Conservation (phyloP, 129 eudicot species). For the Lactuca sativa region DNA sequence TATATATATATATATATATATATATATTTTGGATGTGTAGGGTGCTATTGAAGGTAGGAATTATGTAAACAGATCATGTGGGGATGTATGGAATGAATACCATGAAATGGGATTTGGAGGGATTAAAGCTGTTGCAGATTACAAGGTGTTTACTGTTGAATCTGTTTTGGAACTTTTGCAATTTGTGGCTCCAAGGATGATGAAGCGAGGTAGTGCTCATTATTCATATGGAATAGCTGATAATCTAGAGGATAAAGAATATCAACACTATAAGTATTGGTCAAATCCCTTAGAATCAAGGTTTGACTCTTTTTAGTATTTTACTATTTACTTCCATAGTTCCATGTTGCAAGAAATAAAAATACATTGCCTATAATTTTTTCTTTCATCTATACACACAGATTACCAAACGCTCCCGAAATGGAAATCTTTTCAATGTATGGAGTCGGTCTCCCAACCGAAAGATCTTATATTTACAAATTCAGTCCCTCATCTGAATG, state of each 20-base stretch:
- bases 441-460: slow-evolving; percentile 89
- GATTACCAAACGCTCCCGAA: slow-evolving; percentile 84
- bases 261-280: slow-evolving; percentile 73
- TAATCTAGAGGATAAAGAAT: slow-evolving; percentile 58
- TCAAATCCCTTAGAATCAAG: slow-evolving; percentile 84
- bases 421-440: slow-evolving; percentile 86
- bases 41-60: slow-evolving; percentile 66
- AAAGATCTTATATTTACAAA: slow-evolving; percentile 79
- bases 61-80: slow-evolving; percentile 62
- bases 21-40: slow-evolving; percentile 38
- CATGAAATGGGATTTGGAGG: slow-evolving; percentile 81
- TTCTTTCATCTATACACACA: slow-evolving; percentile 33
- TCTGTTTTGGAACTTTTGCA: slow-evolving; percentile 61
- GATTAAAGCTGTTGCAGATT: slow-evolving; percentile 77
- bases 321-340: too few relatives aligned
- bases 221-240: slow-evolving; percentile 83
- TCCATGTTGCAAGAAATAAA: background rate
- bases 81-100: slow-evolving; percentile 82
- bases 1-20: too few relatives aligned
- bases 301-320: slow-evolving; percentile 26
- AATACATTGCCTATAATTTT: background rate
- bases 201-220: slow-evolving; percentile 81
- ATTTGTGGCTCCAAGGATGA: slow-evolving; percentile 82
- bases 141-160: slow-evolving; percentile 67
- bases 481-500: slow-evolving; percentile 55